Evolutionary conservation across 164 flowering plant species (phyloP), one percentile per base, ranked within the genome.

Genomic region (Cinnamomum chago): DNA sequence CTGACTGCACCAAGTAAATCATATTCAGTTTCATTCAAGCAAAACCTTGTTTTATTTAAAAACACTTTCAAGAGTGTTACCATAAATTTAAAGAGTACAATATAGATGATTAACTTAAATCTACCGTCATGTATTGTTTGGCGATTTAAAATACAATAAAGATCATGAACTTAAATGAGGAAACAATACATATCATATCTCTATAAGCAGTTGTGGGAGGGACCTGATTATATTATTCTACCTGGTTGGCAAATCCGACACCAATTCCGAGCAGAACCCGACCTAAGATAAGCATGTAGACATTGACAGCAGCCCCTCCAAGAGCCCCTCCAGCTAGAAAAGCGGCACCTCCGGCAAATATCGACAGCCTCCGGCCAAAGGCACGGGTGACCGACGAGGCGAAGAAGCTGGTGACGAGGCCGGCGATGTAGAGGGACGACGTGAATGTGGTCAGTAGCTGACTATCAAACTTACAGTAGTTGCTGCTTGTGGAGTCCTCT

Each of bases 231-330:
- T 67, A 40, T 40, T 67, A 67, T 67, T 23, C 25, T 77, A 91
- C 97, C 90, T 92, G 97, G 62, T 87, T 90, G 1, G 91, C 85
- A 68, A 90, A 92, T 47, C 95, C 97, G 64, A 92, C 85, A 0
- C 97, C 97, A 33, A 87, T 74, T 2, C 95, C 97, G 15, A 92
- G 95, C 76, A 90, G 72, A 24, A 88, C 3, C 1, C 95, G 90
- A 6, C 90, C 92, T 2, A 89, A 51, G 22, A 90, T 80, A 1
- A 90, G 84, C 91, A 90, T 89, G 71, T 70, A 81, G 3, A 90
- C 58, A 40, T 86, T 85, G 18, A 71, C 10, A 15, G 94, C 94
- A 17, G 87, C 85, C 7, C 83, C 95, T 22, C 85, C 86, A 0
- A 92, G 80, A 33, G 84, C 88, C 0, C 94, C 50, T 0, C 95